Evolutionary conservation across 805 yeast genomes (phyloP), one percentile per base, ranked within the genome.

Genomic region (Starmerella tilneyi): DNA sequence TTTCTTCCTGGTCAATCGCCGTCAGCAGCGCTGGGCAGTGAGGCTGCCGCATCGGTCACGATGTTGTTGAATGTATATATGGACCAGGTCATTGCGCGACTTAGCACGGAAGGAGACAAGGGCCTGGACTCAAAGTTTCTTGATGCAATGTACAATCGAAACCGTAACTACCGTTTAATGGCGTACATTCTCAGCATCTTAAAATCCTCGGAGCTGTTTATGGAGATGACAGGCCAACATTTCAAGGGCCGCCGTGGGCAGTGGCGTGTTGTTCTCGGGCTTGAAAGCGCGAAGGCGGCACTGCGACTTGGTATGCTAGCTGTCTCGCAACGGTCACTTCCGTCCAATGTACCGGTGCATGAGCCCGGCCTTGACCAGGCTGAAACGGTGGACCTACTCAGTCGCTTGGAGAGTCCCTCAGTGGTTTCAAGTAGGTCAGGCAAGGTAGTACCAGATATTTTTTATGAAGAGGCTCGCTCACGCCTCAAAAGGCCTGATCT

Each of bases 1-100:
- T 49, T 67, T 28, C 49, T 63, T 11, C 70, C 71, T 1, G 68
- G 69, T 5, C 63, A 65, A 43, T 60, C 60, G 48, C 59, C 66
- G 31, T 61, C 65, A 19, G 63, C 61, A 26, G 71, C 67, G 51
- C 49, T 66, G 17, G 60, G 60, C 6, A 48, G 68, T 4, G 71
- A 66, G 51, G 56, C 60, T 9, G 55, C 58, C 8, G 62, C 56
- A 24, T 56, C 68, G 7, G 36, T 50, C 5, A 52, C 65, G n/a
- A 60, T 63, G 44, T 53, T 66, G 7, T 45, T 67, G 26, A 65
- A 64, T 12, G 32, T 62, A 19, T 67, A 64, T 49, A 68, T 66
- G 44, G 66, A 66, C 52, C 53, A 62, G 13, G 54, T 66, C 12
- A 51, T 66, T 5, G 57, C 63, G 8, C 51, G 56, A 7, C 62